Evolutionary conservation across 169 alveolate species (phyloP), one percentile per base, ranked within the genome.

Genomic region (Plasmodium sp.): DNA sequence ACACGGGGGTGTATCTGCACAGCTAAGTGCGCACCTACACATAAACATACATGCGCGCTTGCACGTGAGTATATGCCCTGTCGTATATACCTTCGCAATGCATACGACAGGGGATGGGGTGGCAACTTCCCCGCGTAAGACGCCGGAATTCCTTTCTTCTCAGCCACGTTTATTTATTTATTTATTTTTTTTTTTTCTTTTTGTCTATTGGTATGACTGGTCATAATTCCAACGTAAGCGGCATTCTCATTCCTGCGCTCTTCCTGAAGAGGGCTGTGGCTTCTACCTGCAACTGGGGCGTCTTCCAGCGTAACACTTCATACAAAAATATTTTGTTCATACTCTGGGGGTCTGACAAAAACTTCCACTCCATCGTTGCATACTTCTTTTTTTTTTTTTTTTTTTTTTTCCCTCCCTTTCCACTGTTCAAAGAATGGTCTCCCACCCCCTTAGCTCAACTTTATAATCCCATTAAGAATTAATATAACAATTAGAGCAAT

Each of bases 401-500:
- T 43, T 7, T 80, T 56, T 31, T 41, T 74, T 34, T 36, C 56
- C 10, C 27, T 86, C 56, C 36, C n/a, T 45, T 71, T 67, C 72
- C 54, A 34, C 62, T 83, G 27, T 33, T 27, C 39, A 84, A 45
- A 27, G 27, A 48, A 41, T 75, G 27, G n/a, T 34, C n/a, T 67
- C 12, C 39, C 27, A 22, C 33, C 16, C 67, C 0, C n/a, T 73
- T 81, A 90, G 45, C 31, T 27, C 83, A 90, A 58, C 82, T 79
- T 90, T 80, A 90, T 90, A 51, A 90, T 62, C 41, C 94, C 94
- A 79, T 90, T 90, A 22, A 90, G 81, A 80, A 90, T 62, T 67
- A 90, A 90, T 43, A 90, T 1, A 39, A 90, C 82, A 56, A 90
- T 80, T 67, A 90, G 22, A 58, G 94, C 94, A 27, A 90, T 27